Percentiles rank a stretch among this genome's conserved stretches.
Conservation (phyloP, 371 early-diverging fungal genomes). For the Apophysomyces trapeziformis region DNA sequence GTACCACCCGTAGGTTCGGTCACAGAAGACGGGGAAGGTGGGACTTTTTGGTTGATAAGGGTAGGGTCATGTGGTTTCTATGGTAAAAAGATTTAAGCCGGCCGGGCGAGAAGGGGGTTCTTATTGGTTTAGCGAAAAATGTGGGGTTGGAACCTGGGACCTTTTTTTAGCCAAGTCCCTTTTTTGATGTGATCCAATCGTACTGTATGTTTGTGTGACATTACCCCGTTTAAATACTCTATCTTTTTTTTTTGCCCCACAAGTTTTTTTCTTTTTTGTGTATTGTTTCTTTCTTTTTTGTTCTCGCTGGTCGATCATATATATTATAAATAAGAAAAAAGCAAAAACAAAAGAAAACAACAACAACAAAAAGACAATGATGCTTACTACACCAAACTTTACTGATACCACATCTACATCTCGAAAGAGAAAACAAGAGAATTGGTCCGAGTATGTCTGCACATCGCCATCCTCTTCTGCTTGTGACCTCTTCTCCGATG, state of each 20-base stretch:
- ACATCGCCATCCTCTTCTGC: constrained; percentile 31
- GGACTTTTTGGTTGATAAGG: constrained; percentile 1
- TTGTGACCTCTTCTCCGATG: constrained; percentile 1
- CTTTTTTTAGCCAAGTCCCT: constrained; percentile 7
- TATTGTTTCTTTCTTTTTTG: constrained; percentile 4
- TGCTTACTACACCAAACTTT: constrained; percentile 14
- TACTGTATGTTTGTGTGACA: constrained; percentile 4
- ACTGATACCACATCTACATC: constrained; percentile 16
- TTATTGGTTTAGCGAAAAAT: constrained; percentile 1
- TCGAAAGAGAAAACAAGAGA: constrained; percentile 34
- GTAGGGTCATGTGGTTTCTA: background rate
- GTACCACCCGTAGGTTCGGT: constrained; percentile 5
- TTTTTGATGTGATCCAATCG: constrained; percentile 7
- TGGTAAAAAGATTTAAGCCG: constrained; percentile 10
- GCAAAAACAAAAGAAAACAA: too few species aligned
- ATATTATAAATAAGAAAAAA: background rate
- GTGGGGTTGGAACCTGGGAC: constrained; percentile 10
- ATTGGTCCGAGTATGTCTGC: constrained; percentile 38
- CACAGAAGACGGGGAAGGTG: constrained; percentile 1
- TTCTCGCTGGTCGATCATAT: constrained; percentile 9
- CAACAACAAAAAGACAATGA: background rate
- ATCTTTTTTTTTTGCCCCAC: constrained; percentile 4
- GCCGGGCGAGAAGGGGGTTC: background rate
- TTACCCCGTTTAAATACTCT: background rate
- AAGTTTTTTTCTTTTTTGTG: constrained; percentile 9